phyloP scores from a whole-genome alignment of 371 early-diverging fungal genomes.

The Mucor piriformis region DNA sequence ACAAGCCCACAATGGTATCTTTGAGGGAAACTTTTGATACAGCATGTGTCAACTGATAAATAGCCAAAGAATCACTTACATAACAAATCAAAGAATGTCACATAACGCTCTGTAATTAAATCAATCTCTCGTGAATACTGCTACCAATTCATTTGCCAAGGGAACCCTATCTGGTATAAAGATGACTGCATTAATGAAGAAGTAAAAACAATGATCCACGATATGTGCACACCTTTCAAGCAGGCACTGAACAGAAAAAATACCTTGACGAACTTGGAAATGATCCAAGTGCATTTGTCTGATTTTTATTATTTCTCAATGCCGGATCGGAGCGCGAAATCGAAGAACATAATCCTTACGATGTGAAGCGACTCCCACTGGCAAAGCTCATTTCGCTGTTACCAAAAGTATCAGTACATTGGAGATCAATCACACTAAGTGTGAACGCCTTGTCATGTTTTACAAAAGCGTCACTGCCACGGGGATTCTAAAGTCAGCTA shows the following conservation, averaged over 20 bases:
- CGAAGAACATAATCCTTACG: background rate
- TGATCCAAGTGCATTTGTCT: background rate
- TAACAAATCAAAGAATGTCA: no score
- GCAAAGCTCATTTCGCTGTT: background rate
- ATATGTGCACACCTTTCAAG: background rate
- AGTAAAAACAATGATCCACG: background rate
- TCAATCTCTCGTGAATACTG: no score
- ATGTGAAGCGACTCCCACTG: background rate
- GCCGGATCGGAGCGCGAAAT: background rate
- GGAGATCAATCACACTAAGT: background rate
- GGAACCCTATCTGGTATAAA: no score
- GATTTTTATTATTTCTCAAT: background rate
- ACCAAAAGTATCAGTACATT: no score
- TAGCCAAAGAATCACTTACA: no score
- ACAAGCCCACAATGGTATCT: no score
- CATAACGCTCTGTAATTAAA: no score
- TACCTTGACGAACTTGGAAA: background rate
- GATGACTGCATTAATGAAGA: background rate
- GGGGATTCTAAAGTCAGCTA: background rate
- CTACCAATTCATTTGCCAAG: no score
- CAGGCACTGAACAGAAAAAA: background rate
- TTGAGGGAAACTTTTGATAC: no score
- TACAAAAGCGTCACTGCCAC: background rate
- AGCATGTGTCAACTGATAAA: no score
- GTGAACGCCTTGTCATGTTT: slow-evolving; percentile 1